phyloP scores from a whole-genome alignment of 345 rosid species.

The Syzygium oleosum region DNA sequence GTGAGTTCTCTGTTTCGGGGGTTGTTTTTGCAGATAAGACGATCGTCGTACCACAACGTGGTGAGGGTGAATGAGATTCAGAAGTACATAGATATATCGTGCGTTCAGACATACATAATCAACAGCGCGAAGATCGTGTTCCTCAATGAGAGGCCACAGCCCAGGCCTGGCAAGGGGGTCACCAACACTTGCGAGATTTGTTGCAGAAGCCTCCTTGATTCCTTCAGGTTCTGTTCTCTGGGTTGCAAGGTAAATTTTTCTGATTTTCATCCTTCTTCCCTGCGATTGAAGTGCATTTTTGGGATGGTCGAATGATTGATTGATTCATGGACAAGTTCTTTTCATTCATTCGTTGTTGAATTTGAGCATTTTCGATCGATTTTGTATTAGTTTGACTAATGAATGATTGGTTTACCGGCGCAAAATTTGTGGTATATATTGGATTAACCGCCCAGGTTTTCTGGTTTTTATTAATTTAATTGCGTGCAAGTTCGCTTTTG shows the following conservation, averaged over 20 bases:
- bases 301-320: background rate
- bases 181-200: slow-evolving; percentile 88
- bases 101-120: slow-evolving; percentile 84
- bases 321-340: background rate
- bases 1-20: background rate
- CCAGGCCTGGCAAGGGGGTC: slow-evolving; percentile 89
- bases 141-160: slow-evolving; percentile 84
- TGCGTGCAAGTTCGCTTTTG: background rate
- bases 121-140: slow-evolving; percentile 92
- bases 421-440: background rate
- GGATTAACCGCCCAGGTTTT: background rate
- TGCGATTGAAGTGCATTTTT: background rate
- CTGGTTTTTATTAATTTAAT: background rate
- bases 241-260: slow-evolving; percentile 59
- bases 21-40: slow-evolving; percentile 52
- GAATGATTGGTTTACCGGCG: background rate
- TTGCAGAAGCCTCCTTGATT: slow-evolving; percentile 82
- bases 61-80: slow-evolving; percentile 87
- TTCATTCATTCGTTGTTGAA: background rate
- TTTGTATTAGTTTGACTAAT: background rate
- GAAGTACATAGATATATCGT: slow-evolving; percentile 71
- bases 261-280: background rate
- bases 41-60: slow-evolving; percentile 94
- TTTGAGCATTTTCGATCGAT: background rate
- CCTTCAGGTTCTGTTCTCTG: slow-evolving; percentile 89